phyloP scores from a whole-genome alignment of 192 early-diverging fungal species.

The Jimgerdemannia flammicorona region DNA sequence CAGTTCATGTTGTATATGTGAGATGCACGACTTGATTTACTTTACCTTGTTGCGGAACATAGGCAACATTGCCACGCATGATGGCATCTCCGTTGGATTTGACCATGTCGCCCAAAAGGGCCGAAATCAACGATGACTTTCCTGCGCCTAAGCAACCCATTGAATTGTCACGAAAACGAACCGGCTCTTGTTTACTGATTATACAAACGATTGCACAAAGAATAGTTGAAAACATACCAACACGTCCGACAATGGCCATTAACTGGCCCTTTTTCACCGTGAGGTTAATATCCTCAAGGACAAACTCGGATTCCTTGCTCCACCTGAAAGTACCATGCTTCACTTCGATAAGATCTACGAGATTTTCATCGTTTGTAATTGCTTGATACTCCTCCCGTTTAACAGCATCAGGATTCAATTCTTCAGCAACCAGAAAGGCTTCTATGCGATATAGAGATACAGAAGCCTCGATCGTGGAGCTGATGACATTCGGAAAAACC shows the following conservation, averaged over 20 bases:
- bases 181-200: too few relatives aligned
- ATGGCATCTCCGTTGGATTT: conserved; percentile 59
- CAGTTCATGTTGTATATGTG: too few relatives aligned
- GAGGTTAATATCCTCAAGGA: conserved; percentile 36
- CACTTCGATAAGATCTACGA: conserved; percentile 36
- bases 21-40: neutral
- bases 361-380: conserved; percentile 2
- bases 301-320: conserved; percentile 35
- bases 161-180: too few relatives aligned
- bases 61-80: conserved; percentile 63
- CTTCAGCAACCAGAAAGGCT: conserved; percentile 76
- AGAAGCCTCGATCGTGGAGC: conserved; percentile 70
- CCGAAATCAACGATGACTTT: conserved; percentile 72
- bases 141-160: conserved; percentile 53
- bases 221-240: neutral
- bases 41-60: conserved; percentile 60
- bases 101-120: conserved; percentile 88
- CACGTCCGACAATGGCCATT: conserved; percentile 9
- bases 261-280: conserved; percentile 32
- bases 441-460: conserved; percentile 82
- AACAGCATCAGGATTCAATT: conserved; percentile 70
- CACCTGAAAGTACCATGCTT: conserved; percentile 56
- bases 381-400: conserved; percentile 31
- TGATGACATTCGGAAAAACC: conserved; percentile 81
- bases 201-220: too few relatives aligned